Percentiles rank a stretch among this genome's conserved stretches.
Conservation (phyloP, 495 filamentous ascomycete species). For the Aspergillus asperescens region DNA sequence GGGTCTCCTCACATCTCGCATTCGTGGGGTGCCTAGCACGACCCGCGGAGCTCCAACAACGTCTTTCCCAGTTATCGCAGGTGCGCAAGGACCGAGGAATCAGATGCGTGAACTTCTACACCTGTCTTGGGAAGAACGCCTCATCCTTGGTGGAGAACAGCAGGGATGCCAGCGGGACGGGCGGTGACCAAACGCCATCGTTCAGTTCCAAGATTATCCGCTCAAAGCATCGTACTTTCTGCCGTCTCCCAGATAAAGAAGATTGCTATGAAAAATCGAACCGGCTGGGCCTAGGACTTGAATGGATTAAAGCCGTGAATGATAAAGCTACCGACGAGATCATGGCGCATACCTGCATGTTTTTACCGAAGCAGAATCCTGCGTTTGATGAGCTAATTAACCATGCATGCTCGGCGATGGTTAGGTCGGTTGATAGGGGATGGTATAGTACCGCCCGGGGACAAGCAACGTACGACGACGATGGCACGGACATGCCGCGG, state of each 20-base stretch:
- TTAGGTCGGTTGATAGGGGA: conserved; percentile 42
- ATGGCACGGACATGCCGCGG: conserved; percentile 11
- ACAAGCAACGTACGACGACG: conserved; percentile 17
- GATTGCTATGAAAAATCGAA: conserved; percentile 28
- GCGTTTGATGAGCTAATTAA: conserved; percentile 65
- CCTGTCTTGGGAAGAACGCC: conserved; percentile 65
- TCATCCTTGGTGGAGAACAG: conserved; percentile 32
- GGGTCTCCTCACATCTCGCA: conserved; percentile 89
- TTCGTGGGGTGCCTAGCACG: conserved; percentile 87
- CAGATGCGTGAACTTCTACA: conserved; percentile 78
- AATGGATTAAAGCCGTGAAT: conserved; percentile 68
- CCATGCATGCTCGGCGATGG: conserved; percentile 57
- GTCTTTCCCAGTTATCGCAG: conserved; percentile 52
- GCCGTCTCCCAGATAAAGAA: conserved; percentile 61
- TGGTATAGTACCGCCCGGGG: conserved; percentile 34
- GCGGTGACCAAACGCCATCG: conserved; percentile 14
- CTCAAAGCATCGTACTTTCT: conserved; percentile 70
- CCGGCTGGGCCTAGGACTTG: conserved; percentile 27
- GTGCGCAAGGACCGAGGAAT: conserved; percentile 52
- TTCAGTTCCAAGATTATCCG: conserved; percentile 40
- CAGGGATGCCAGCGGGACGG: conserved; percentile 12
- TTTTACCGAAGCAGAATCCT: conserved; percentile 72
- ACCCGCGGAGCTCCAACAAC: conserved; percentile 64
- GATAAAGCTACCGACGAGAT: conserved; percentile 73
- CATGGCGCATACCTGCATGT: conserved; percentile 84